Conservation (phyloP, 768 basidiomycete genomes). For the Amanita fuliginea region DNA sequence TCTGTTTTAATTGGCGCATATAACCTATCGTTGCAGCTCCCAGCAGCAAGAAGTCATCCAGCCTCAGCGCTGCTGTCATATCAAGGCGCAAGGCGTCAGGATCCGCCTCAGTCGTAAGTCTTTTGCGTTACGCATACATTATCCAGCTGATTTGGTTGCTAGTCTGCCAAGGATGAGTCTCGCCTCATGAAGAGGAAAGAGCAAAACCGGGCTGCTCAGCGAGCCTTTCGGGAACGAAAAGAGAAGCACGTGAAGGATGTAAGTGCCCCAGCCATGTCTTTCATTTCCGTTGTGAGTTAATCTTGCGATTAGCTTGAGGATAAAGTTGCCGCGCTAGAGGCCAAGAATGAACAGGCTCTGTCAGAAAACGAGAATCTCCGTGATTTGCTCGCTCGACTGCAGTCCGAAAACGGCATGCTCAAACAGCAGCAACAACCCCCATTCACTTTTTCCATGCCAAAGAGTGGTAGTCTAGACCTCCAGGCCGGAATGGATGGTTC, state of each 20-base stretch:
- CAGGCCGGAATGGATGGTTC: slow-evolving; percentile 12
- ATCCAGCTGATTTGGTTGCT: neutral
- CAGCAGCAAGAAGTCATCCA: slow-evolving; percentile 13
- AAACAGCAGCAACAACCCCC: slow-evolving; percentile 43
- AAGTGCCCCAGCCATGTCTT: slow-evolving; percentile 20
- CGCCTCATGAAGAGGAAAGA: slow-evolving; percentile 86
- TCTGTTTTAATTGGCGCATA: neutral
- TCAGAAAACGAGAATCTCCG: slow-evolving; percentile 85
- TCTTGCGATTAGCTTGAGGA: slow-evolving; percentile 63
- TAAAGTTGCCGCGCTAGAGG: slow-evolving; percentile 78
- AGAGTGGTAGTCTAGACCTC: slow-evolving; percentile 11
- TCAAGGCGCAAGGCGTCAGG: slow-evolving; percentile 26
- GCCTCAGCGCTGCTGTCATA: slow-evolving; percentile 11
- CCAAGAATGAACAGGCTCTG: slow-evolving; percentile 59
- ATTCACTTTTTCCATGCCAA: slow-evolving; percentile 78
- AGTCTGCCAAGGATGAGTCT: slow-evolving; percentile 51
- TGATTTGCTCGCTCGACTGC: slow-evolving; percentile 74
- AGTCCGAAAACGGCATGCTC: slow-evolving; percentile 77
- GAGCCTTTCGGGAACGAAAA: slow-evolving; percentile 94
- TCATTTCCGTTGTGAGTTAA: slow-evolving; percentile 2
- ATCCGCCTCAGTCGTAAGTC: slow-evolving; percentile 14
- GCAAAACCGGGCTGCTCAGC: slow-evolving; percentile 94
- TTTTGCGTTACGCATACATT: neutral
- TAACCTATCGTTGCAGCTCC: slow-evolving; percentile 7
- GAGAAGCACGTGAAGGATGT: slow-evolving; percentile 97